phyloP scores from a whole-genome alignment of 306 rosid species.

The Pyrus bretschneideri region DNA sequence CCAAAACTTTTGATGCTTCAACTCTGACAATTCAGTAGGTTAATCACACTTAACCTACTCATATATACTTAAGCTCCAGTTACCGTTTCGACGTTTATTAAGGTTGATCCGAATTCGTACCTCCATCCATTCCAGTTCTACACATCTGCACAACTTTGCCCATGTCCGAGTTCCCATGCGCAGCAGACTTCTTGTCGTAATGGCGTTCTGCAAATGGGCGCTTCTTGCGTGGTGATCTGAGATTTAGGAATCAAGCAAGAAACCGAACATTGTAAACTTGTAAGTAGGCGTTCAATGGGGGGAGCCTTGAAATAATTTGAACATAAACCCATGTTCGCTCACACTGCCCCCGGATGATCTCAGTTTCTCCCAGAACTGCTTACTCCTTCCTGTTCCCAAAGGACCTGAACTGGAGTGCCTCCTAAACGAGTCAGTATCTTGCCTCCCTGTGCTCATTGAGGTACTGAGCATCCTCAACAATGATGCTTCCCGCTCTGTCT shows the following conservation, averaged over 20 bases:
- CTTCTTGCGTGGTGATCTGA: neutral
- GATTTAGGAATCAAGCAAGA: constrained; percentile 9
- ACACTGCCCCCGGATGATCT: constrained; percentile 60
- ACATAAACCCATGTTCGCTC: constrained; percentile 56
- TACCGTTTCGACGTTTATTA: neutral
- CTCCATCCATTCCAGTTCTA: constrained; percentile 2
- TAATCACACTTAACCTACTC: neutral
- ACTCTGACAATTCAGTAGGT: neutral
- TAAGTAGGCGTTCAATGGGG: constrained; percentile 17
- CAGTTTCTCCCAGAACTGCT: constrained; percentile 57
- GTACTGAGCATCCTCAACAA: constrained; percentile 45
- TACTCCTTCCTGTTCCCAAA: constrained; percentile 45
- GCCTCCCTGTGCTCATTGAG: constrained; percentile 27
- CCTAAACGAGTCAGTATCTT: constrained; percentile 45
- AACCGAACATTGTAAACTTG: constrained; percentile 3
- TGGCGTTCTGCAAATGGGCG: too few relatives aligned
- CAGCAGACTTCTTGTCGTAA: neutral
- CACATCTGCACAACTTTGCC: constrained; percentile 24
- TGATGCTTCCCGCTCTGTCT: constrained; percentile 46
- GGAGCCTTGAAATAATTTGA: constrained; percentile 38
- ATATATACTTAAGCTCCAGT: neutral
- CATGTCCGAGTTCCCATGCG: constrained; percentile 21
- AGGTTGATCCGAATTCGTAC: neutral
- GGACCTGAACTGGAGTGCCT: constrained; percentile 71
- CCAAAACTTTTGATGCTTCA: constrained; percentile 7